phyloP scores from a whole-genome alignment of 257 asterid species.

The Forsythia viridissima region DNA sequence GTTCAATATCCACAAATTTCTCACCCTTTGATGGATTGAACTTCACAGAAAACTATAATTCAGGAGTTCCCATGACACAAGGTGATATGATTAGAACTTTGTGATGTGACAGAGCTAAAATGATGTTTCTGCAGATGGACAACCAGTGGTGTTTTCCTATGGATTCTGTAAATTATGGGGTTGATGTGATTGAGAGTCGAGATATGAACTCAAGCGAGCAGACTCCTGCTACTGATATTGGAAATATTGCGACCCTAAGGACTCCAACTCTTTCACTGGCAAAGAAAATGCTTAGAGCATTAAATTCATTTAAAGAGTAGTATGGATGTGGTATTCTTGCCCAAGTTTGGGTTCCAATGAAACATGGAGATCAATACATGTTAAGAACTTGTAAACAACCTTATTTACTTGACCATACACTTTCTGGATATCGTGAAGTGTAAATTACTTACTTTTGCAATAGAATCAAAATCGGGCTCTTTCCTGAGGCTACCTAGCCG shows the following conservation, averaged over 20 bases:
- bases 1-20: conserved; percentile 18
- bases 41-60: conserved; percentile 25
- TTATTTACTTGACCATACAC: conserved; percentile 52
- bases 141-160: conserved; percentile 13
- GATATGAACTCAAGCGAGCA: conserved; percentile 20
- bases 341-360: conserved; percentile 72
- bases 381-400: conserved; percentile 71
- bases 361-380: conserved; percentile 41
- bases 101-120: conserved; percentile 17
- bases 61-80: conserved; percentile 7
- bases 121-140: conserved; percentile 26
- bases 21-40: conserved; percentile 29
- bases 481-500: conserved; percentile 79
- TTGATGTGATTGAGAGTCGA: conserved; percentile 20
- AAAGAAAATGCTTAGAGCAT: conserved; percentile 60
- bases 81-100: conserved; percentile 17
- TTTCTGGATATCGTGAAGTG: conserved; percentile 69
- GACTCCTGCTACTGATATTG: conserved; percentile 10
- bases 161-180: conserved; percentile 19
- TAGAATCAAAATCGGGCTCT: conserved; percentile 42
- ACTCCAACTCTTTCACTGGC: conserved; percentile 37
- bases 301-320: conserved; percentile 48
- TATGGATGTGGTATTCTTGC: conserved; percentile 59
- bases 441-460: conserved; percentile 57
- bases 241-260: conserved; percentile 37